Base-by-base conservation (phyloP, 148 eudicot genomes). In the Heliamphora exappendiculata region DNA sequence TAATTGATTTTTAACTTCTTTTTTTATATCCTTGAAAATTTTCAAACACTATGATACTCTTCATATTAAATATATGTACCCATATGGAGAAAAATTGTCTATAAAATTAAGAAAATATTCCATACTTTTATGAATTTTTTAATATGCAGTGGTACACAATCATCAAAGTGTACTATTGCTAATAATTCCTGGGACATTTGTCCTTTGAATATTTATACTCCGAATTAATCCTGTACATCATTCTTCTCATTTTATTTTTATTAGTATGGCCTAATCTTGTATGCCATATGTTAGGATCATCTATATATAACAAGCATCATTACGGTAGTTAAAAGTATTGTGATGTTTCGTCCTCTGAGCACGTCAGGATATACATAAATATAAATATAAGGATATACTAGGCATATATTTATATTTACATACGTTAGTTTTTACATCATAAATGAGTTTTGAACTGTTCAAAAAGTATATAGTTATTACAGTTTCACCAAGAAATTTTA, bases 201-300 rank as follows among this genome's bases (percentile, higher is more conserved):
- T 20, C 22, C 17, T 55, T 55, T 4, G n/a, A 20, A 62, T 4
- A 62, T 28, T 4, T 2, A 3, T 11, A 2, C 24, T 31, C 24
- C n/a, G n/a, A n/a, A n/a, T n/a, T n/a, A n/a, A n/a, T n/a, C n/a
- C n/a, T n/a, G n/a, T n/a, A n/a, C n/a, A n/a, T n/a, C n/a, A n/a
- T n/a, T n/a, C n/a, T n/a, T 28, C 24, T 62, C 66, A 62, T 62
- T 62, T 62, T 62, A 62, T 62, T 28, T 22, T 62, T 22, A 62
- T 62, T 62, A 22, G 24, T 62, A 28, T 62, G 66, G 2, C 66
- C 66, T 29, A 62, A 28, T 62, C 66, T 62, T 31, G 24, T 62
- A 62, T 62, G 66, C 66, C 66, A 62, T 3, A 62, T 6, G 24
- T 6, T 3, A 62, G 29, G 36, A 28, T 62, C 66, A 62, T 22